A percentile compares a stretch with the other conserved stretches of the same genome.
Evolutionary conservation across 192 early-diverging fungal species (phyloP).

Genomic region (Coemansia sp.): DNA sequence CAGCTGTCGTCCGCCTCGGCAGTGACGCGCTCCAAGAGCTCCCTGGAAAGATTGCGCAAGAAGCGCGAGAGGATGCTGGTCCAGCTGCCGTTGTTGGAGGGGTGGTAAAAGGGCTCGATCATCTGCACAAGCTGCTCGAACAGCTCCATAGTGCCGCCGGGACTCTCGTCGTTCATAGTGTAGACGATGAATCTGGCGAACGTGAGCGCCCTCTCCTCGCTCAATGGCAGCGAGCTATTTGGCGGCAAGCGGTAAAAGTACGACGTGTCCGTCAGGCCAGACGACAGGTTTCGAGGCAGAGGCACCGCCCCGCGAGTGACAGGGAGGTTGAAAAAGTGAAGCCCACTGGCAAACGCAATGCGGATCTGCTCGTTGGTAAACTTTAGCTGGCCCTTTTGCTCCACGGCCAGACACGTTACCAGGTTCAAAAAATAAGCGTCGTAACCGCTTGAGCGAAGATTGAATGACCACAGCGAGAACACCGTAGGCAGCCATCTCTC

Average conservation of each 20-base stretch:
- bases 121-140: conserved; percentile 79
- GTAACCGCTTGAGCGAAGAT: conserved; percentile 58
- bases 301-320: conserved; percentile 17
- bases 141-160: conserved; percentile 58
- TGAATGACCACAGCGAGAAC: conserved; percentile 80
- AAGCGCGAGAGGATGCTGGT: conserved; percentile 71
- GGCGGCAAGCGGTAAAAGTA: conserved; percentile 35
- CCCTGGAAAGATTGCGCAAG: conserved; percentile 61
- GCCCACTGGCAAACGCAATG: conserved; percentile 52
- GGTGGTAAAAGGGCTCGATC: conserved; percentile 86
- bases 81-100: conserved; percentile 91
- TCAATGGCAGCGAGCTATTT: conserved; percentile 32
- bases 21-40: conserved; percentile 64
- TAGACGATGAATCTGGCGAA: conserved; percentile 81
- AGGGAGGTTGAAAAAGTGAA: conserved; percentile 49
- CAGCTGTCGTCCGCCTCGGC: conserved; percentile 27
- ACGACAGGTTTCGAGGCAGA: conserved; percentile 23
- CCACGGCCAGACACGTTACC: conserved; percentile 65
- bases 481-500: conserved; percentile 76
- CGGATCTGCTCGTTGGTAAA: conserved; percentile 44
- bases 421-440: conserved; percentile 73
- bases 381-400: conserved; percentile 32
- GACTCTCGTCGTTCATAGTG: conserved; percentile 62
- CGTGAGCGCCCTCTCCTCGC: conserved; percentile 44
- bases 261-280: conserved; percentile 28